Conservation (phyloP, 2,329 filamentous ascomycete genomes). For the Microdochium nivale region DNA sequence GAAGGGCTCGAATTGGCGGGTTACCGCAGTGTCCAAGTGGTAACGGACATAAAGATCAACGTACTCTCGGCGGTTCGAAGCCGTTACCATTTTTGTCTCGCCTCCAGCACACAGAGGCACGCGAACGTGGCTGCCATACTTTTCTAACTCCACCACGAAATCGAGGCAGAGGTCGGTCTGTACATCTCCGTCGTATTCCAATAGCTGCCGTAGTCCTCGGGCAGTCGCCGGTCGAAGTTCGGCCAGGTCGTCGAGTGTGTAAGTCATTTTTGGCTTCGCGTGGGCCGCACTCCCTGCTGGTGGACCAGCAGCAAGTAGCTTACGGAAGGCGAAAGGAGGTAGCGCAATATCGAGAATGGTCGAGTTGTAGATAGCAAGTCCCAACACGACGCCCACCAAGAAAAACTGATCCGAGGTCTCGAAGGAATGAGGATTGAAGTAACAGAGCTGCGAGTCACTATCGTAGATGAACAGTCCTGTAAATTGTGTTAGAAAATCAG, state of each 20-base stretch:
- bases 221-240: slow-evolving; percentile 74
- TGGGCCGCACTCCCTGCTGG: slow-evolving; percentile 45
- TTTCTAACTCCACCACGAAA: slow-evolving; percentile 70
- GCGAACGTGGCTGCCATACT: slow-evolving; percentile 59
- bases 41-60: slow-evolving; percentile 79
- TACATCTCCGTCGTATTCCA: slow-evolving; percentile 80
- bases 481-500: slow-evolving; percentile 3
- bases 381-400: slow-evolving; percentile 78
- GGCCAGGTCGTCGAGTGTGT: slow-evolving; percentile 72
- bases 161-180: slow-evolving; percentile 72
- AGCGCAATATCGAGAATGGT: slow-evolving; percentile 85
- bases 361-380: slow-evolving; percentile 89
- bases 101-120: slow-evolving; percentile 69
- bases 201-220: slow-evolving; percentile 62
- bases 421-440: slow-evolving; percentile 86
- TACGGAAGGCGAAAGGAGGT: slow-evolving; percentile 83
- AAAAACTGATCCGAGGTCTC: slow-evolving; percentile 91
- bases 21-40: slow-evolving; percentile 67
- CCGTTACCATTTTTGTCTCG: slow-evolving; percentile 70
- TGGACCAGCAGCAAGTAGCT: slow-evolving; percentile 73
- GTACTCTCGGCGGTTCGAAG: slow-evolving; percentile 73
- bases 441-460: slow-evolving; percentile 82
- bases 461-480: slow-evolving; percentile 87
- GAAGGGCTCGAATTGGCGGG: slow-evolving; percentile 85
- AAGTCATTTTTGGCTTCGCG: slow-evolving; percentile 55